Conservation (phyloP, 257 asterid species). For the Rubia yunnanensis region DNA sequence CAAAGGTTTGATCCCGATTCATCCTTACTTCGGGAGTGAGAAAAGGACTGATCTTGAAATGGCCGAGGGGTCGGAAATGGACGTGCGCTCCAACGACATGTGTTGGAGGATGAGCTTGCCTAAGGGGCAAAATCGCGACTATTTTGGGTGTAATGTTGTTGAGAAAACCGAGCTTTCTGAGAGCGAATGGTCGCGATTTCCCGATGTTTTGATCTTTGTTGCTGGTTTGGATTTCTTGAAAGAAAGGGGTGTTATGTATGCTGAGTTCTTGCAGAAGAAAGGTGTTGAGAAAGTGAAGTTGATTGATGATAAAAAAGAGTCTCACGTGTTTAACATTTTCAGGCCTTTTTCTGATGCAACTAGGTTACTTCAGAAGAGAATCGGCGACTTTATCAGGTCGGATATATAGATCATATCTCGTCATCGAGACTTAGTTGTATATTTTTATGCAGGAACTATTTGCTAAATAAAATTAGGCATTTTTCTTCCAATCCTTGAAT, state of each 20-base stretch:
- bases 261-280: slow-evolving; percentile 37
- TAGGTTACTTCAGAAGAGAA: slow-evolving; percentile 43
- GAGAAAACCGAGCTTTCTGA: slow-evolving; percentile 22
- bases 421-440: too few species aligned
- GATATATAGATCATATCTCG: not conserved
- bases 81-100: slow-evolving; percentile 55
- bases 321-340: slow-evolving; percentile 52
- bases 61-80: slow-evolving; percentile 26
- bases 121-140: slow-evolving; percentile 43
- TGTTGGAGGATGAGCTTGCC: slow-evolving; percentile 75
- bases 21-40: slow-evolving; percentile 66
- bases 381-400: slow-evolving; percentile 31
- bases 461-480: too few species aligned
- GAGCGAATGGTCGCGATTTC: slow-evolving; percentile 40
- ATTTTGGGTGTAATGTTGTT: slow-evolving; percentile 51
- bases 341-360: slow-evolving; percentile 54
- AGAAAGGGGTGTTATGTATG: slow-evolving; percentile 67
- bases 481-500: too few species aligned
- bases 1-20: slow-evolving; percentile 53
- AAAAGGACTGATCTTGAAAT: slow-evolving; percentile 41
- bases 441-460: too few species aligned
- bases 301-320: slow-evolving; percentile 45
- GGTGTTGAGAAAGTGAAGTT: slow-evolving; percentile 47
- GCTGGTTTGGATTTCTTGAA: slow-evolving; percentile 65
- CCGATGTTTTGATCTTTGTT: slow-evolving; percentile 46